Base-by-base conservation (phyloP, 352 stramenopile species). In the Phytophthora cactorum region DNA sequence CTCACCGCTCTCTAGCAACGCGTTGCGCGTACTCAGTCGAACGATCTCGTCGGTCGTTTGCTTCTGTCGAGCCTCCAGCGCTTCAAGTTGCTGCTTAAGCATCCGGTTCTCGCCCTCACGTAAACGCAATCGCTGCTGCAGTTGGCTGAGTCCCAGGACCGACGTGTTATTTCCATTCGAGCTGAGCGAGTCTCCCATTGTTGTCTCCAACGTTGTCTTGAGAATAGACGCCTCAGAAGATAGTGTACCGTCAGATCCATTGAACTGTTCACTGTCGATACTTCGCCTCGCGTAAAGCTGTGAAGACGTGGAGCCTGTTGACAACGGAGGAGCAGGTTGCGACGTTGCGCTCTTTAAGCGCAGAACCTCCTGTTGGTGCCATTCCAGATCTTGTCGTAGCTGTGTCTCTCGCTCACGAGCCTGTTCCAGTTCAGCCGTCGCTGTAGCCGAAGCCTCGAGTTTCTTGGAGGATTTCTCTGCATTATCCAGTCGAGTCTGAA, bases 21-120 rank as follows among this genome's bases (percentile, higher is more conserved):
- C 82, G 43, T 93, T 95, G 4, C 83, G 82, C 4, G 84, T 88
- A 39, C 81, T 92, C 27, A 95, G 63, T 5, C 83, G 76, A 31
- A 93, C 82, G 22, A 95, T 88, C 22, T 93, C 81, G 17, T 95
- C 83, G 0, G 80, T 88, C 10, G 75, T 84, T 63, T 88, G 72
- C 45, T 89, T 89, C 39, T 92, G 82, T 31, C 87, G 84, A 17
- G 77, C 75, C 38, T 95, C 84, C 8, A 95, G 51, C 22, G 67
- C 56, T 47, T 79, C 59, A 1, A 95, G 50, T 55, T 95, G 88
- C 39, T 92, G 82, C 32, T 90, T 90, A 11, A 93, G 71, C 56
- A 93, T 74, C 15, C 79, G 61, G 31, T 90, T 92, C 56, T 95
- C 88, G 7, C 88, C 84, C 27, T 95, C 88, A 3, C 82, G 81